phyloP scores from a whole-genome alignment of 352 stramenopile genomes.

The Pythium chondricola region DNA sequence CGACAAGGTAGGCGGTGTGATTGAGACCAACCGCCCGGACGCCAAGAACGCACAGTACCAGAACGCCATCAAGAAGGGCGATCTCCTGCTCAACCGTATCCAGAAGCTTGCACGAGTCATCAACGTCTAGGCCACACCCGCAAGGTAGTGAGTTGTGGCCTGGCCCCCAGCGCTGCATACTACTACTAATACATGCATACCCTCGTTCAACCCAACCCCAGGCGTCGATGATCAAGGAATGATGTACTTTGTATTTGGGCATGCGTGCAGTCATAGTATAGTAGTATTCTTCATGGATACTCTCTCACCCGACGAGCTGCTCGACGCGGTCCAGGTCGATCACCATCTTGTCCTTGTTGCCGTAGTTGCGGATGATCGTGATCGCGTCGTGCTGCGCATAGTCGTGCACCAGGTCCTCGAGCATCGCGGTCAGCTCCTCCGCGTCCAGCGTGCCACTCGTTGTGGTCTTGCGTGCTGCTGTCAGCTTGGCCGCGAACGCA shows the following conservation, averaged over 20 bases:
- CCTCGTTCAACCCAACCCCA: no score
- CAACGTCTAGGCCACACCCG: constrained; percentile 62
- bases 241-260: neutral
- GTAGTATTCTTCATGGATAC: neutral
- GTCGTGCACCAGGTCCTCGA: constrained; percentile 37
- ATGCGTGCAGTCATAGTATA: neutral
- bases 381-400: constrained; percentile 59
- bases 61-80: constrained; percentile 98
- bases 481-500: constrained; percentile 17
- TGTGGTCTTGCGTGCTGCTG: constrained; percentile 18
- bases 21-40: constrained; percentile 98
- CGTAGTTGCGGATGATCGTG: constrained; percentile 62
- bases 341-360: constrained; percentile 51
- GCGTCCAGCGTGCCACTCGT: constrained; percentile 30
- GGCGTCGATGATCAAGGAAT: no score
- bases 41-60: constrained; percentile 99
- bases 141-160: neutral
- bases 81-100: constrained; percentile 98
- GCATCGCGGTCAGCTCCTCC: constrained; percentile 38
- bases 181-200: no score
- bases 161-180: no score
- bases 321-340: constrained; percentile 43
- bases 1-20: constrained; percentile 97
- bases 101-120: constrained; percentile 97
- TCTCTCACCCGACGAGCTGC: constrained; percentile 35